Base-by-base conservation (phyloP, 441 rosid genomes). In the Erysimum cheiri region DNA sequence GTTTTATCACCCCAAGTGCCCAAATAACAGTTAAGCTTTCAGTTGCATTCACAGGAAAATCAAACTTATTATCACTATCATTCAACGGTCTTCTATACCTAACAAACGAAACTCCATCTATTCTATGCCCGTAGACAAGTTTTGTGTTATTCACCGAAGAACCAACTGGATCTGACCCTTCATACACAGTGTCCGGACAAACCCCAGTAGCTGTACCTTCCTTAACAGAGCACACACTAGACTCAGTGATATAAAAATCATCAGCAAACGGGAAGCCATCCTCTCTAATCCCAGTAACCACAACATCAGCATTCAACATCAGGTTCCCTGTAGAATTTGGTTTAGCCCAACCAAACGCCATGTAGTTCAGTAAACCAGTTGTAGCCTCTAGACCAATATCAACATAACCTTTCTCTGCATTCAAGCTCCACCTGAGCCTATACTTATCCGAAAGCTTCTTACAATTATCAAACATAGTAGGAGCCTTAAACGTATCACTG, bases 281-380 rank as follows among this genome's bases (percentile, higher is more conserved):
- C 58, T 86, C 92, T 0, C 85, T 86, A 65, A 91, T 82, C 55
- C 96, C 97, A 0, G 94, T 67, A 71, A 94, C 85, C 10, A 80
- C 90, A 57, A 91, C 91, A 62, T 94, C 99, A 48, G 92, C 92
- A 31, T 89, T 87, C 3, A 82, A 46, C 99, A 94, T 94, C 40
- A 83, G 67, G 47, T 80, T 91, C 0, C 76, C 67, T 4, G 78
- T 71, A 22, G 85, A 50, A 7, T 80, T 77, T 6, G 88, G 92
- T 47, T 78, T 76, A 0, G 97, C 96, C 97, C 96, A 94, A 57
- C 97, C 97, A 46, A 94, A 94, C 0, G 97, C 96, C 97, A 91
- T 85, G 74, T 94, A 94, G 71, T 86, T 87, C 79, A 80, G 83
- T 8, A 68, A 71, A 22, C 83, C 79, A 3, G 80, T 81, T 2